phyloP scores from a whole-genome alignment of 208 protist species.

The Leishmania major region DNA sequence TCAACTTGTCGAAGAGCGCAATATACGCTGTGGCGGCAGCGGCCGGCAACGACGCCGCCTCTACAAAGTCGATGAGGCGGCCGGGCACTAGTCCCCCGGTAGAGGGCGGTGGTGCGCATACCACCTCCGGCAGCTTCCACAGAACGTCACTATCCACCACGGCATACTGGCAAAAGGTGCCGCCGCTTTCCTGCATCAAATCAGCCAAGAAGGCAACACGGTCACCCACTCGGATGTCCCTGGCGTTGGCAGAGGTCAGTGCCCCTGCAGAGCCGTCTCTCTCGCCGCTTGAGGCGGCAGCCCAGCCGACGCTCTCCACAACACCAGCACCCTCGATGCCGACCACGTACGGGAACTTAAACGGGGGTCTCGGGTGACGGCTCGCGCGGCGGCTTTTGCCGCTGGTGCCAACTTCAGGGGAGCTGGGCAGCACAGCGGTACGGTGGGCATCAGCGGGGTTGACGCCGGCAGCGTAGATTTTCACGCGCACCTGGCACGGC shows the following conservation, averaged over 20 bases:
- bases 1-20: constrained; percentile 77
- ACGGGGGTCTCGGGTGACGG: constrained; percentile 31
- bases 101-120: constrained; percentile 2
- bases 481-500: constrained; percentile 58
- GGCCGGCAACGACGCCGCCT: constrained; percentile 66
- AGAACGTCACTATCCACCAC: constrained; percentile 52
- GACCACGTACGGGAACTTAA: constrained; percentile 61
- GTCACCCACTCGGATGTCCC: constrained; percentile 52
- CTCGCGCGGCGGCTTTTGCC: constrained; percentile 1
- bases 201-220: constrained; percentile 71
- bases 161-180: constrained; percentile 78
- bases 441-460: constrained; percentile 64
- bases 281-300: background rate
- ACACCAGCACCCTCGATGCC: constrained; percentile 71
- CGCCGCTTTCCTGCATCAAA: constrained; percentile 35
- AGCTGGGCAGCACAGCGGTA: constrained; percentile 15
- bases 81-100: constrained; percentile 8
- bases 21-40: constrained; percentile 74
- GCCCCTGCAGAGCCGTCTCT: background rate
- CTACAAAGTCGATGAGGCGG: constrained; percentile 64
- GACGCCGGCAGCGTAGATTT: constrained; percentile 68
- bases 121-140: constrained; percentile 46
- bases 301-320: constrained; percentile 73
- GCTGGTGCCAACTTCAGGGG: background rate
- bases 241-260: background rate